Percentiles rank a stretch among this genome's conserved stretches.
Evolutionary conservation across 768 basidiomycete species (phyloP).

Genomic region (Gloeopeniophorella convolvens): DNA sequence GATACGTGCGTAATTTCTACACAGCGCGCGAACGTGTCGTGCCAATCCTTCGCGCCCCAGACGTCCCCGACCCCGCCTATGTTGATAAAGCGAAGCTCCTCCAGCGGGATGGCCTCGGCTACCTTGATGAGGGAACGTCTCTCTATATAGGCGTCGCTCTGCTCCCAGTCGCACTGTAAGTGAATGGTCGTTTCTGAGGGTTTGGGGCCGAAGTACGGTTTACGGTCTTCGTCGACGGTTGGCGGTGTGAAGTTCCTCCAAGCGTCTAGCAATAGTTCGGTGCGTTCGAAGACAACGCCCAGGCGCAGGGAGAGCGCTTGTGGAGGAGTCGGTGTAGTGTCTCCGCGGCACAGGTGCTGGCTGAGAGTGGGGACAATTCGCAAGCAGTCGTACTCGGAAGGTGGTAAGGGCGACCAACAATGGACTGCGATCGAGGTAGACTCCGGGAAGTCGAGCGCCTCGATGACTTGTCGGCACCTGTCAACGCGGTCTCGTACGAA

Average conservation of each 20-base stretch:
- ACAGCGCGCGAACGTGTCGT: neutral
- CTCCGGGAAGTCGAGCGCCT: slow-evolving; percentile 2
- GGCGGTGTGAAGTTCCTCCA: slow-evolving; percentile 8
- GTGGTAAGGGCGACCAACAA: slow-evolving; percentile 10
- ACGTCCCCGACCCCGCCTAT: slow-evolving; percentile 2
- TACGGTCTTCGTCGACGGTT: slow-evolving; percentile 4
- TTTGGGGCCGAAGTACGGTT: slow-evolving; percentile 5
- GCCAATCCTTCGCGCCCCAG: slow-evolving; percentile 8
- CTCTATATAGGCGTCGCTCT: slow-evolving; percentile 7
- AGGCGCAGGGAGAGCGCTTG: slow-evolving; percentile 10
- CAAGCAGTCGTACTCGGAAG: slow-evolving; percentile 13
- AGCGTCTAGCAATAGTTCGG: slow-evolving; percentile 1
- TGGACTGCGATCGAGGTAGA: neutral
- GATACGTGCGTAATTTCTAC: slow-evolving; percentile 11
- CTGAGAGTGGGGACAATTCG: slow-evolving; percentile 11
- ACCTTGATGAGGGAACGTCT: slow-evolving; percentile 3
- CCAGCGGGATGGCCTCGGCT: neutral
- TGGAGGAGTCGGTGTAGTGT: no score
- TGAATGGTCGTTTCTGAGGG: neutral
- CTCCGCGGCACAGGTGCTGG: slow-evolving; percentile 8
- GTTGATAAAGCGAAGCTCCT: slow-evolving; percentile 6
- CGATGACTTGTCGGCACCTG: slow-evolving; percentile 7
- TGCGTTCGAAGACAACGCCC: neutral
- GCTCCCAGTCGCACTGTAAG: slow-evolving; percentile 15
- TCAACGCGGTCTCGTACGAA: slow-evolving; percentile 5